Conservation (phyloP, 2,329 filamentous ascomycete genomes). For the Pseudogymnoascus sp. region DNA sequence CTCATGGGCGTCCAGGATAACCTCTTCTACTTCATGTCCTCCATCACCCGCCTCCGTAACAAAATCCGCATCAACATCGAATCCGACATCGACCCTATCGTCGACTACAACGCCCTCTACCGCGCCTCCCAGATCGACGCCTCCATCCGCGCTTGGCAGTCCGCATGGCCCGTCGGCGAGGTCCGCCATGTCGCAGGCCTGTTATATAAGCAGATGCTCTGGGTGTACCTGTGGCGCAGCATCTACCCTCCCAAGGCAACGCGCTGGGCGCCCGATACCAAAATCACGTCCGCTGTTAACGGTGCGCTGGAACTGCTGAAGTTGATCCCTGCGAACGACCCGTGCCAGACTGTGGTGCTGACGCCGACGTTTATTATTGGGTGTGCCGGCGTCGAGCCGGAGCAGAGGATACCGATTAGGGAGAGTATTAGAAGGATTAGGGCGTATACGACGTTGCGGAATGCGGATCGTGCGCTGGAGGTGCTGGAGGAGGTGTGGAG, state of each 20-base stretch:
- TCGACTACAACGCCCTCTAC: conserved; percentile 67
- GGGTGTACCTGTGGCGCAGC: conserved; percentile 57
- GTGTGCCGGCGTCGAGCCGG: background rate
- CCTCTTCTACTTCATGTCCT: conserved; percentile 69
- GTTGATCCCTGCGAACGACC: conserved; percentile 50
- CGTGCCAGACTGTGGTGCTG: conserved; percentile 41
- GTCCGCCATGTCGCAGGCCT: conserved; percentile 46
- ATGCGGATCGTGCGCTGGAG: conserved; percentile 3
- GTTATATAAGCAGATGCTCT: conserved; percentile 60
- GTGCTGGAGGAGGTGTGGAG: conserved; percentile 13
- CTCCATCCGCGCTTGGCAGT: conserved; percentile 65
- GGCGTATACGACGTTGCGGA: conserved; percentile 17
- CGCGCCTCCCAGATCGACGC: conserved; percentile 70
- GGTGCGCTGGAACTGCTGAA: conserved; percentile 50
- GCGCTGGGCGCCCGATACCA: conserved; percentile 34
- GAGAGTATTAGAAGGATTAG: background rate
- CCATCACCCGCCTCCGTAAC: conserved; percentile 72
- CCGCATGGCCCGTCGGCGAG: conserved; percentile 52
- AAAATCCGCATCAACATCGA: conserved; percentile 63
- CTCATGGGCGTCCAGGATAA: conserved; percentile 78
- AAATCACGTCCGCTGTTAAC: conserved; percentile 49
- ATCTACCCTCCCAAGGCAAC: conserved; percentile 47
- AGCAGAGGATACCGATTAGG: conserved; percentile 22
- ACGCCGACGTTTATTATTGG: conserved; percentile 13
- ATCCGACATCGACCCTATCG: conserved; percentile 55